Evolutionary conservation across 495 filamentous ascomycete species (phyloP).

Genomic region (Hypoxylon trugodes): DNA sequence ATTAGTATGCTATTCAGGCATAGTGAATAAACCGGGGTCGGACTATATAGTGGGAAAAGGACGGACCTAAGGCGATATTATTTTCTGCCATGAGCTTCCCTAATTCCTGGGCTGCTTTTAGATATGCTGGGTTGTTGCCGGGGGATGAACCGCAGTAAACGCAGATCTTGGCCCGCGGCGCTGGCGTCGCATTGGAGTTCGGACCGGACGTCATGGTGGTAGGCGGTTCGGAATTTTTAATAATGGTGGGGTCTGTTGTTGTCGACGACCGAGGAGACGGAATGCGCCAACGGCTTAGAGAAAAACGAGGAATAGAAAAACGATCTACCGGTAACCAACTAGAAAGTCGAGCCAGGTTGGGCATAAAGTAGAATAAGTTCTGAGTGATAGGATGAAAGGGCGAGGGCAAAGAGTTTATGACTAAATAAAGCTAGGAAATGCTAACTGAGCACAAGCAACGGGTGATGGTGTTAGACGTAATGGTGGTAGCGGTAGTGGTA

Average conservation of each 20-base stretch:
- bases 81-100: constrained; percentile 75
- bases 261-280: background rate
- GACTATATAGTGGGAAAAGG: background rate
- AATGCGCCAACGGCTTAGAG: constrained; percentile 1
- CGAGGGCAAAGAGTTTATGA: background rate
- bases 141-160: constrained; percentile 83
- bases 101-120: constrained; percentile 80
- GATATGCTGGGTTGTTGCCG: constrained; percentile 72
- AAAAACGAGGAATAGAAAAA: background rate
- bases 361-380: constrained; percentile 16
- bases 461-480: too few species aligned
- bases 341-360: constrained; percentile 9
- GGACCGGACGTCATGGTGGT: constrained; percentile 31
- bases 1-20: constrained; percentile 21
- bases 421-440: background rate
- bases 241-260: constrained; percentile 3
- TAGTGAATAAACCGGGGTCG: background rate
- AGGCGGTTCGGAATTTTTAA: constrained; percentile 3
- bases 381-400: background rate
- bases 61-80: constrained; percentile 70
- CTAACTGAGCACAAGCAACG: too few species aligned
- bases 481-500: too few species aligned
- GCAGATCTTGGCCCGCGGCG: constrained; percentile 64
- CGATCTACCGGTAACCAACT: constrained; percentile 7
- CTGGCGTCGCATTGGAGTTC: constrained; percentile 43